Percentiles rank a stretch among this genome's conserved stretches.
Evolutionary conservation across 495 filamentous ascomycete genomes (phyloP).

Genomic region (Cercophora sp.): DNA sequence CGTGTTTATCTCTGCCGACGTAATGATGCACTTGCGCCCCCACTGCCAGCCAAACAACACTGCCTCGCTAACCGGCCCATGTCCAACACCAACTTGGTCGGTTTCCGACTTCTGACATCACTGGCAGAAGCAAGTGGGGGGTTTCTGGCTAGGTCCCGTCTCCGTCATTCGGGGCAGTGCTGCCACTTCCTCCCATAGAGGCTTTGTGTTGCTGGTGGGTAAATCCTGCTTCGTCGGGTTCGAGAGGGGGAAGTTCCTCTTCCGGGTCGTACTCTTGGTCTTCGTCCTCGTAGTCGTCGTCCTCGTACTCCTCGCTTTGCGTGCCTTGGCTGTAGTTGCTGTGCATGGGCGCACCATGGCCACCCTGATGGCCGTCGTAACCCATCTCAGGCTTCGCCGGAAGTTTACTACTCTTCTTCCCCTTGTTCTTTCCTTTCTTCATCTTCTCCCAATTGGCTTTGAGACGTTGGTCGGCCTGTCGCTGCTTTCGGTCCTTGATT

Average conservation of each 20-base stretch:
- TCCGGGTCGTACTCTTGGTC: conserved; percentile 33
- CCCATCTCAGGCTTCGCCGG: conserved; percentile 53
- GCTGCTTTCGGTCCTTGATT: conserved; percentile 84
- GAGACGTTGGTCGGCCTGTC: conserved; percentile 76
- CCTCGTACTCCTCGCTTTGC: conserved; percentile 33
- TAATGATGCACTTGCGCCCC: no score
- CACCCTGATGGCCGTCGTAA: conserved; percentile 24
- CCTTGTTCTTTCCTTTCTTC: conserved; percentile 89
- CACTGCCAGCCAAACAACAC: no score
- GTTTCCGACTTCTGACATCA: no score
- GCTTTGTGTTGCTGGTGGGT: no score
- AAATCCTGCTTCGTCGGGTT: no score
- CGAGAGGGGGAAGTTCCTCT: conserved; percentile 26
- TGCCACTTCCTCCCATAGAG: no score
- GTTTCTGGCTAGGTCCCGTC: conserved; percentile 2
- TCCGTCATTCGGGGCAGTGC: neutral
- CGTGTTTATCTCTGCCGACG: no score
- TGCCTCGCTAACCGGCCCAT: no score
- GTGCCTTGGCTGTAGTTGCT: conserved; percentile 29
- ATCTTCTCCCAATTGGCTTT: conserved; percentile 85
- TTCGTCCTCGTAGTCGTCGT: conserved; percentile 37
- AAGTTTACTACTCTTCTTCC: conserved; percentile 62
- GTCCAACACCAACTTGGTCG: no score
- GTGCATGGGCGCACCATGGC: conserved; percentile 19
- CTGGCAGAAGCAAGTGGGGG: no score